Percentiles rank a stretch among this genome's conserved stretches.
Conservation (phyloP, 176 grass and related monocot genomes). For the Rhynchospora breviuscula region DNA sequence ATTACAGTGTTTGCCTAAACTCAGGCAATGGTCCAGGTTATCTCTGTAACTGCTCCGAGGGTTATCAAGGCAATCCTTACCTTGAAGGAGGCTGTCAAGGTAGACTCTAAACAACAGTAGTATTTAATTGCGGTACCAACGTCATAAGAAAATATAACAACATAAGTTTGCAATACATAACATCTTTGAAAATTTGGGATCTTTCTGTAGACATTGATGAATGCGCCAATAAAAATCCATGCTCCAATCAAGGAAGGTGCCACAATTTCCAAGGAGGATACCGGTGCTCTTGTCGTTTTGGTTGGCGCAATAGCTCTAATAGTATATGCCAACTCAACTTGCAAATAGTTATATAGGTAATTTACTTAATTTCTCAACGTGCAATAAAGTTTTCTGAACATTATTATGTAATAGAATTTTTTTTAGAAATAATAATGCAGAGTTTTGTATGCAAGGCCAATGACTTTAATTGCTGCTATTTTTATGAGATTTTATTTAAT, state of each 20-base stretch:
- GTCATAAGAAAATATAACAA: background rate
- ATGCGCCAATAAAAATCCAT: background rate
- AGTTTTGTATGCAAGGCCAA: too few relatives aligned
- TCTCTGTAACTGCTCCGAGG: background rate
- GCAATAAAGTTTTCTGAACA: too few relatives aligned
- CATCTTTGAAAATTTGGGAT: too few relatives aligned
- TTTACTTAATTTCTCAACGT: background rate
- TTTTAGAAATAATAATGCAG: too few relatives aligned
- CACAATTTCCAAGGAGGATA: background rate
- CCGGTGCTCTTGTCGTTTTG: background rate
- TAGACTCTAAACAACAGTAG: background rate
- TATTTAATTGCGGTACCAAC: background rate
- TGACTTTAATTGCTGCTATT: too few relatives aligned
- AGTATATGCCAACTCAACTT: background rate
- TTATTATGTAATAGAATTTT: too few relatives aligned
- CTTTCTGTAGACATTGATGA: background rate
- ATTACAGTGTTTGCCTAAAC: background rate
- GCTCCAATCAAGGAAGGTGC: background rate
- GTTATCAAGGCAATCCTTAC: conserved; percentile 31
- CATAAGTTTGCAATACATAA: background rate
- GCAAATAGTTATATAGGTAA: background rate
- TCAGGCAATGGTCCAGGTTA: background rate
- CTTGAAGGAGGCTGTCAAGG: conserved; percentile 25
- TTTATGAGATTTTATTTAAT: too few relatives aligned
- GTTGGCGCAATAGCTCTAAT: background rate